These are phyloP conservation scores for Bruguiera parviflora DNA, from an alignment of 345 rosid genomes.

Conservation along the genomic window DNA sequence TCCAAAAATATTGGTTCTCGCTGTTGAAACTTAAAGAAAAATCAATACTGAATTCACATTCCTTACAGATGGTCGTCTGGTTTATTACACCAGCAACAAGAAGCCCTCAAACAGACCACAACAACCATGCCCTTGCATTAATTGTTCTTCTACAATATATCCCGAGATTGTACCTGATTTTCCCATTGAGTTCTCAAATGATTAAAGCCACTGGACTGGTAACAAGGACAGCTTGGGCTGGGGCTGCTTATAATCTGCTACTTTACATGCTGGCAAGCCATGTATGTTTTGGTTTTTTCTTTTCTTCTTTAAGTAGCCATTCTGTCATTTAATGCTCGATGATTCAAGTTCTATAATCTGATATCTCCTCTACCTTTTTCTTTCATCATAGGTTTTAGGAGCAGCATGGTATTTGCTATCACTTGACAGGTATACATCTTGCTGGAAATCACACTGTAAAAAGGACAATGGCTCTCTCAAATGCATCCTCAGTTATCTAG, in stretches of 20 bases:
- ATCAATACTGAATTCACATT: slow-evolving; percentile 3
- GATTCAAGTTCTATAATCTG: background rate
- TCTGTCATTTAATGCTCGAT: background rate
- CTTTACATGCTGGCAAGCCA: slow-evolving; percentile 38
- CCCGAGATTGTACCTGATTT: slow-evolving; percentile 26
- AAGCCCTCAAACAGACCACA: slow-evolving; percentile 11
- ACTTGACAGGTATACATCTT: slow-evolving; percentile 73
- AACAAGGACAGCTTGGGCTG: slow-evolving; percentile 37
- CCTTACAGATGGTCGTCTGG: slow-evolving; percentile 30
- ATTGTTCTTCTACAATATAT: slow-evolving; percentile 28
- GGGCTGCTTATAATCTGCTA: slow-evolving; percentile 38
- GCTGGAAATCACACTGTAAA: slow-evolving; percentile 70
- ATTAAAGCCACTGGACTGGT: slow-evolving; percentile 28
- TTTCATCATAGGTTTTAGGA: slow-evolving; percentile 57
- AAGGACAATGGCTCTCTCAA: slow-evolving; percentile 35
- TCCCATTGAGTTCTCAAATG: slow-evolving; percentile 27
- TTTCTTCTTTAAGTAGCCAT: background rate
- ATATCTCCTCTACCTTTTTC: background rate
- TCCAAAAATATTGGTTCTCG: too few relatives aligned
- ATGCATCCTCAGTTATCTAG: slow-evolving; percentile 51
- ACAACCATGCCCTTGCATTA: slow-evolving; percentile 16
- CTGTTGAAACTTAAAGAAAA: background rate
- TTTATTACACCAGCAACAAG: slow-evolving; percentile 21
- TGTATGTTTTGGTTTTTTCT: slow-evolving; percentile 17
- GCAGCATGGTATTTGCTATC: slow-evolving; percentile 88